Percentiles rank a stretch among this genome's conserved stretches.
phyloP scores from a whole-genome alignment of 768 basidiomycete species.

The Pleurotus platypus region DNA sequence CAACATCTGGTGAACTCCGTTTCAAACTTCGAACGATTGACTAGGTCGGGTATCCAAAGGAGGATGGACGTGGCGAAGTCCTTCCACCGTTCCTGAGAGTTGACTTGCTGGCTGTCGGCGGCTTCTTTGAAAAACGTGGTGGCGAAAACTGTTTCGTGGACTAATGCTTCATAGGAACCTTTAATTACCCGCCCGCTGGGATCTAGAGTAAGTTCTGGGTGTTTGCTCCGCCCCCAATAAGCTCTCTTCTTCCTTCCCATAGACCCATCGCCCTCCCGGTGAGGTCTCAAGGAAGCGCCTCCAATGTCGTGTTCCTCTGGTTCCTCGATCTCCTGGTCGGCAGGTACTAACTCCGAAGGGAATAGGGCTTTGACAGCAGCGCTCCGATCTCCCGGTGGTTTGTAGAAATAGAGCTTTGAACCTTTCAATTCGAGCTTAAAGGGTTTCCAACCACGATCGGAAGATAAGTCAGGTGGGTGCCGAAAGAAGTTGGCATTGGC shows the following conservation, averaged over 20 bases:
- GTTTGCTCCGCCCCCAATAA: slow-evolving; percentile 75
- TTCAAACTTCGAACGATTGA: slow-evolving; percentile 58
- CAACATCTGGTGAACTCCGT: slow-evolving; percentile 67
- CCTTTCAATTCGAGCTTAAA: slow-evolving; percentile 84
- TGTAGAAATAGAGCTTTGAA: slow-evolving; percentile 83
- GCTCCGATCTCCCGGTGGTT: slow-evolving; percentile 68
- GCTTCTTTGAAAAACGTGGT: slow-evolving; percentile 38
- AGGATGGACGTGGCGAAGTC: slow-evolving; percentile 61
- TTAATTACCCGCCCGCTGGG: slow-evolving; percentile 43
- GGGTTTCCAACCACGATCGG: slow-evolving; percentile 77
- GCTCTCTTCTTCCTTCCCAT: slow-evolving; percentile 55
- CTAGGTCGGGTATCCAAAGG: slow-evolving; percentile 55
- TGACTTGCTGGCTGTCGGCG: slow-evolving; percentile 9
- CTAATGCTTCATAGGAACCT: slow-evolving; percentile 74
- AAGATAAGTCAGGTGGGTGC: slow-evolving; percentile 22
- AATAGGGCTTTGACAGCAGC: slow-evolving; percentile 72
- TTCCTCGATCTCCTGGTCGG: slow-evolving; percentile 36
- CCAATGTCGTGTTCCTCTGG: slow-evolving; percentile 18
- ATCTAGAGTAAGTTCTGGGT: slow-evolving; percentile 61
- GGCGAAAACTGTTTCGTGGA: slow-evolving; percentile 79
- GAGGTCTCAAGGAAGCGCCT: slow-evolving; percentile 16
- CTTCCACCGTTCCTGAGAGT: slow-evolving; percentile 42
- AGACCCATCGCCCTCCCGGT: slow-evolving; percentile 21
- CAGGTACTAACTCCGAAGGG: slow-evolving; percentile 57
- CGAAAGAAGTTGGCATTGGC: slow-evolving; percentile 16